Evolutionary conservation across 2,329 filamentous ascomycete species (phyloP).

Genomic region (Sphaerulina vaccinii): DNA sequence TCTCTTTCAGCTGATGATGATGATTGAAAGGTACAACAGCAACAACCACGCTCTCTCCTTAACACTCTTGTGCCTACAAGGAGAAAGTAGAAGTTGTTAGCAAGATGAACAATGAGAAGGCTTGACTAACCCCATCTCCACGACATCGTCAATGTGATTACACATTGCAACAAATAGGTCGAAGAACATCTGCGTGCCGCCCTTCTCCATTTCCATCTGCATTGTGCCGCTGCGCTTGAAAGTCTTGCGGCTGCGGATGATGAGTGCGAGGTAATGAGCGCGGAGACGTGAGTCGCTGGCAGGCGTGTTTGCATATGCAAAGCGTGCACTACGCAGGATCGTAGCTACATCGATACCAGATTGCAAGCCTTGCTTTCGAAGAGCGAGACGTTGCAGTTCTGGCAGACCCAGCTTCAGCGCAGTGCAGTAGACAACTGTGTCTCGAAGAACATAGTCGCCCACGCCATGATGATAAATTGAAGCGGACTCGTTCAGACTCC

Average conservation of each 20-base stretch:
- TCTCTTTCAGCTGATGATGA: not conserved
- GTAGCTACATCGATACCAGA: conserved; percentile 87
- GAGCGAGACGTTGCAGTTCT: conserved; percentile 84
- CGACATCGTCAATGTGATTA: conserved; percentile 96
- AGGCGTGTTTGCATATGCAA: conserved; percentile 92
- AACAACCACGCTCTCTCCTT: conserved; percentile 7
- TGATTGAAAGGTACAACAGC: conserved; percentile 1
- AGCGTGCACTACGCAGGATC: conserved; percentile 88
- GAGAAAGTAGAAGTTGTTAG: conserved; percentile 5
- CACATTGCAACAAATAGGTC: conserved; percentile 97
- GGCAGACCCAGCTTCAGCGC: conserved; percentile 88
- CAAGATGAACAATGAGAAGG: conserved; percentile 23
- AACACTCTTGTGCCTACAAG: not conserved
- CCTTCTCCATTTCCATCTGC: conserved; percentile 97
- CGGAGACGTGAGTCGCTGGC: conserved; percentile 89
- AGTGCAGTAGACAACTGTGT: conserved; percentile 92
- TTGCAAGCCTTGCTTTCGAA: conserved; percentile 93
- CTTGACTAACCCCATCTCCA: conserved; percentile 72
- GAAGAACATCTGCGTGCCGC: conserved; percentile 86
- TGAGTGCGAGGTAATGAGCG: conserved; percentile 94
- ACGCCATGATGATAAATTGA: conserved; percentile 75
- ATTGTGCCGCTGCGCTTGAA: conserved; percentile 98
- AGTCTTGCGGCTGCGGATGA: conserved; percentile 94
- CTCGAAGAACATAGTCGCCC: conserved; percentile 76
- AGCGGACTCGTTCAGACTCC: conserved; percentile 63